These are phyloP conservation scores for Hypoxylon sp. DNA, from an alignment of 2,329 filamentous ascomycete genomes.

Conservation along the genomic window DNA sequence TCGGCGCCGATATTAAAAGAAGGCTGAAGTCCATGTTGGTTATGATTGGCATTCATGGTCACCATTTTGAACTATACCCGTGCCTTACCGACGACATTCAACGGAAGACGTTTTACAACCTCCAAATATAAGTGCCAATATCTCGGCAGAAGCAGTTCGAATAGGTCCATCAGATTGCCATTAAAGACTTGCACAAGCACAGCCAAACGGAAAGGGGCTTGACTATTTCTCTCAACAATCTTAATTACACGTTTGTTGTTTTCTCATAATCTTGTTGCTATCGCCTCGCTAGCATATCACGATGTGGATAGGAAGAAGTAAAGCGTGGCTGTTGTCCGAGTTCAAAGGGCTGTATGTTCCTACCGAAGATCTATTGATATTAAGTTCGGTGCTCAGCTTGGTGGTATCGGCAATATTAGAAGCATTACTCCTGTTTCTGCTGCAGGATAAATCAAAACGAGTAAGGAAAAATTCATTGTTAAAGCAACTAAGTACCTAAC, in stretches of 20 bases:
- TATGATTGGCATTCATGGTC: neutral
- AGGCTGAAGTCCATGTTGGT: neutral
- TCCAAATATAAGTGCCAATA: neutral
- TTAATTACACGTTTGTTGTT: neutral
- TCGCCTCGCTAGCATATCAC: neutral
- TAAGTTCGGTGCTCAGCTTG: conserved; percentile 32
- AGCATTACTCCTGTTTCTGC: conserved; percentile 4
- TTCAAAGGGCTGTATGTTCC: conserved; percentile 17
- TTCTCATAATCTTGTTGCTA: neutral
- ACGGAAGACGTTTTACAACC: neutral
- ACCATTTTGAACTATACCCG: neutral
- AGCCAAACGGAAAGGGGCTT: neutral
- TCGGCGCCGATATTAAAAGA: conserved; percentile 7
- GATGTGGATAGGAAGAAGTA: conserved; percentile 13
- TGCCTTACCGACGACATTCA: neutral
- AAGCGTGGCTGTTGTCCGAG: conserved; percentile 7
- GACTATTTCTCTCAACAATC: neutral
- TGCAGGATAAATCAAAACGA: conserved; percentile 18
- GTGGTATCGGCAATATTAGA: conserved; percentile 28
- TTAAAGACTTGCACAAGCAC: neutral
- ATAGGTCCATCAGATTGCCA: neutral
- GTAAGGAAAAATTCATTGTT: conserved; percentile 8
- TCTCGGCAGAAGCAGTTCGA: neutral
- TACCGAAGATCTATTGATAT: conserved; percentile 26
- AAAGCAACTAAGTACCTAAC: neutral